A percentile compares a stretch with the other conserved stretches of the same genome.
Conservation (phyloP, 176 grass and related monocot genomes). For the Raddia distichophylla region DNA sequence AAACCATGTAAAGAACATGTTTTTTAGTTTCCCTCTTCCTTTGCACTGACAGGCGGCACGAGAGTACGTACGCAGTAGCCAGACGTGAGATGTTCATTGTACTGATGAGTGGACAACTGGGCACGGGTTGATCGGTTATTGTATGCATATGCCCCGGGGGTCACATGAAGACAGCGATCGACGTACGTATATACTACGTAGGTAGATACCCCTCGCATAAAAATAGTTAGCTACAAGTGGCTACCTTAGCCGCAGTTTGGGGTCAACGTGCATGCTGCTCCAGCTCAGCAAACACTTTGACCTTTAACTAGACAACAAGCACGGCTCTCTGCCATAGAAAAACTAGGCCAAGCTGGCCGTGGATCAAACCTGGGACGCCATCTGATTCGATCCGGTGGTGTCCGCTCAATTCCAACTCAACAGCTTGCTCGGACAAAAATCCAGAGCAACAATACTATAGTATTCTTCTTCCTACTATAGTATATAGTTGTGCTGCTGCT, state of each 20-base stretch:
- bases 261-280: constrained; percentile 41
- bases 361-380: constrained; percentile 43
- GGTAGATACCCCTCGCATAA: background rate
- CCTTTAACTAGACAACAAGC: constrained; percentile 35
- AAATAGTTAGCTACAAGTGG: constrained; percentile 26
- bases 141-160: constrained; percentile 13
- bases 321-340: constrained; percentile 35
- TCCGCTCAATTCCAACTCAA: constrained; percentile 16
- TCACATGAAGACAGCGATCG: constrained; percentile 47
- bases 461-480: background rate
- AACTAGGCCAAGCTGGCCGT: constrained; percentile 26
- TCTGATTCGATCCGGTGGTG: constrained; percentile 33
- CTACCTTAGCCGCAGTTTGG: constrained; percentile 7
- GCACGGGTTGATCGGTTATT: background rate
- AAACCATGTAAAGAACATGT: background rate
- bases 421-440: constrained; percentile 31
- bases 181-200: constrained; percentile 24
- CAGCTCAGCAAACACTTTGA: constrained; percentile 46
- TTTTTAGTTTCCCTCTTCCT: too few species aligned
- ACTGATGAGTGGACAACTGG: constrained; percentile 12
- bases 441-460: constrained; percentile 23
- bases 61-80: background rate
- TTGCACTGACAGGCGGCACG: background rate
- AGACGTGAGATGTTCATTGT: constrained; percentile 25
- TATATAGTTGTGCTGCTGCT: background rate